Evolutionary conservation across 257 asterid genomes (phyloP), one percentile per base, ranked within the genome.

Genomic region (Petunia axillaris): DNA sequence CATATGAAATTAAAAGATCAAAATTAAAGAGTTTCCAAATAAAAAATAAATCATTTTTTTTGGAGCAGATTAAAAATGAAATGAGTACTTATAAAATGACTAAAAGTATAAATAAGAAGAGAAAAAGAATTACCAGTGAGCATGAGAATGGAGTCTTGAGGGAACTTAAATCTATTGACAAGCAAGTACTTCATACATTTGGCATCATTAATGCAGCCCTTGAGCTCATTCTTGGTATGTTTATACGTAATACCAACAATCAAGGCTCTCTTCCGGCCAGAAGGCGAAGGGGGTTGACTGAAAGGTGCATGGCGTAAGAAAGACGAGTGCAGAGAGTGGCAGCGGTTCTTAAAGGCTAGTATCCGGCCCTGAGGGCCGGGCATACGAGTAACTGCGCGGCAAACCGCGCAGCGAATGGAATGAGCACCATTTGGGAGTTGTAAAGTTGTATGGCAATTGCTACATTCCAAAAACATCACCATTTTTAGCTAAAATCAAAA

Each of bases 141-240:
- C 98, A 92, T 86, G 82, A 91, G 84, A 79, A 95, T 86, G 25
- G 97, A 92, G n/a, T 97, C 87, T 9, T 91, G 87, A 5, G 96
- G 96, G 65, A 93, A 95, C 84, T 86, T 91, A 84, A 89, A 95
- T 63, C 89, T 85, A 79, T 89, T 89, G 83, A 88, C 50, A 81
- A 95, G 86, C 91, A 95, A 62, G 75, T 75, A 87, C 77, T 85
- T 90, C 97, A 95, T 95, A 78, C 97, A 92, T 84, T 88, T 92
- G 4, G 98, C 97, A 83, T 95, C 98, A 80, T 93, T 95, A 44
- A 95, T 86, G 16, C 99, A 93, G 7, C 99, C 99, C 40, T 92
- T 89, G 41, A 95, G 94, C 86, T 93, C 96, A 25, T 87, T 73
- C 75, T 38, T 82, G 0, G 97, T 50, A 70, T 81, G 82, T 85